phyloP scores from a whole-genome alignment of 2,329 filamentous ascomycete species.

The Clonostachys byssicola region DNA sequence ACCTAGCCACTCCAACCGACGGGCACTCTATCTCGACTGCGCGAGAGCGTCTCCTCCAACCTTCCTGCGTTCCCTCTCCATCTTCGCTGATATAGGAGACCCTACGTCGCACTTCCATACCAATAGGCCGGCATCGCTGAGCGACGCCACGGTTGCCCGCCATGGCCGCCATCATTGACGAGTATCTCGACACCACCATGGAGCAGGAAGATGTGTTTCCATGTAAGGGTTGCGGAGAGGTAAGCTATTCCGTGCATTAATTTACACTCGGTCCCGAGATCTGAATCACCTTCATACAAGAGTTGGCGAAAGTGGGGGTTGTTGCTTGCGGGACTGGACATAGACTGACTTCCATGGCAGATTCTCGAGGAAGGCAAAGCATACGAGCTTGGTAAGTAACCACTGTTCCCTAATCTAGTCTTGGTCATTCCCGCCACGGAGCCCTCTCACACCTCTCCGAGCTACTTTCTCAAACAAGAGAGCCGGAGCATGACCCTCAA shows the following conservation, averaged over 20 bases:
- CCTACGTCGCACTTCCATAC: no score
- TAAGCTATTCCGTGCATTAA: conserved; percentile 32
- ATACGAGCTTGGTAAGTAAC: conserved; percentile 80
- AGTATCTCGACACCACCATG: conserved; percentile 59
- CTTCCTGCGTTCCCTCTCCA: no score
- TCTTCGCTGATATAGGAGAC: no score
- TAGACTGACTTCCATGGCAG: conserved; percentile 34
- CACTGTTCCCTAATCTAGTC: no score
- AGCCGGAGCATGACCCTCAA: no score
- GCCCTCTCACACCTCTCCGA: no score
- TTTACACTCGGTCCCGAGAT: neutral
- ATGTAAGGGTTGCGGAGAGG: conserved; percentile 91
- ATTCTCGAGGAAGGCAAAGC: conserved; percentile 98
- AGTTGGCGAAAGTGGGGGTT: neutral
- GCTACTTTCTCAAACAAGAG: no score
- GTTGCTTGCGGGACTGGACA: neutral
- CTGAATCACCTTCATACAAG: neutral
- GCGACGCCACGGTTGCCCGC: conserved; percentile 7
- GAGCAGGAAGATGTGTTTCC: conserved; percentile 82
- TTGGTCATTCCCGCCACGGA: no score
- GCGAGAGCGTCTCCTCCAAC: no score
- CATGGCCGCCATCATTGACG: conserved; percentile 50
- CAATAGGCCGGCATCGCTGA: neutral
- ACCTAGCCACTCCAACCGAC: no score
- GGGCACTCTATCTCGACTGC: no score